Conservation (phyloP, 2,329 filamentous ascomycete species). For the Penicillium brasilianum region DNA sequence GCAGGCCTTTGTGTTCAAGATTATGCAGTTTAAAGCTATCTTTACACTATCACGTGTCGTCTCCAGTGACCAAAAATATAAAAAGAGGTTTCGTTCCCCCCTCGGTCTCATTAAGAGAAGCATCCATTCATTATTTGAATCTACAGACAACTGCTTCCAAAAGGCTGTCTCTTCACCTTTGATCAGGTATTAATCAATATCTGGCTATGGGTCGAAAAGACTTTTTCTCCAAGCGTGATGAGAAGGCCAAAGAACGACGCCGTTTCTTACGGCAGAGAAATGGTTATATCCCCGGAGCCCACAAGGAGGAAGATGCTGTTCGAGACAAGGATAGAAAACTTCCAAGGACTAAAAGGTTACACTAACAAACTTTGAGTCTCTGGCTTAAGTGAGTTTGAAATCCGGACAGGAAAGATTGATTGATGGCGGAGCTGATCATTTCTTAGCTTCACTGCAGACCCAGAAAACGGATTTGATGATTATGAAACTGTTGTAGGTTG, state of each 20-base stretch:
- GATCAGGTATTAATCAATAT: neutral
- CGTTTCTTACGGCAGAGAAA: neutral
- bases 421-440: too few relatives aligned
- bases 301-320: slow-evolving; percentile 1
- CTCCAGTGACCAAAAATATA: neutral
- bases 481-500: too few relatives aligned
- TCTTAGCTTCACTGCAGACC: too few relatives aligned
- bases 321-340: neutral
- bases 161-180: neutral
- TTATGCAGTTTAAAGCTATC: neutral
- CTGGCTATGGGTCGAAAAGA: neutral
- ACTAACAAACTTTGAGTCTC: too few relatives aligned
- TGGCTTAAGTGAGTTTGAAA: neutral
- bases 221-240: neutral
- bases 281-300: neutral
- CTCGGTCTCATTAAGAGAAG: neutral
- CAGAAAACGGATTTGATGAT: too few relatives aligned
- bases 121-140: neutral
- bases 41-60: neutral
- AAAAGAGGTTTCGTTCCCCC: neutral
- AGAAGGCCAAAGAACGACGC: neutral
- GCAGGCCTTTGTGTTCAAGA: neutral
- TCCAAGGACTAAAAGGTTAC: neutral
- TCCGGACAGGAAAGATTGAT: neutral
- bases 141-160: neutral